Evolutionary conservation across 805 yeast species (phyloP).

Genomic region (Cyberlindnera meyerae): DNA sequence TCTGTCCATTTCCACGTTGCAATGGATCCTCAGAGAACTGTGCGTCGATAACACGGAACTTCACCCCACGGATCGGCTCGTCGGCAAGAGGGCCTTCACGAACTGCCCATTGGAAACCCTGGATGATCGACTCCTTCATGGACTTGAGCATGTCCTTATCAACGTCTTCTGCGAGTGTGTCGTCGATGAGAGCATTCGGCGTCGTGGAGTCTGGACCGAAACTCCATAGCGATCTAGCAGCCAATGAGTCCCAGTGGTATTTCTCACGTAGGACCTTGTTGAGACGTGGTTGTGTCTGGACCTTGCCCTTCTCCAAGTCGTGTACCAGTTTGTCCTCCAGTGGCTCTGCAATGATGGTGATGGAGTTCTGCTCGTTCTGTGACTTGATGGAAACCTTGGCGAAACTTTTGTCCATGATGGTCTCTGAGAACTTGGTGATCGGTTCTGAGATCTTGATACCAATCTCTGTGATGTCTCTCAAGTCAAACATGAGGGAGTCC

Average conservation of each 20-base stretch:
- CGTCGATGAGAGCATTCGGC: constrained; percentile 59
- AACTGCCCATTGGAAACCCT: constrained; percentile 81
- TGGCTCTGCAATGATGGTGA: constrained; percentile 78
- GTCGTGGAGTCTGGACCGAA: constrained; percentile 55
- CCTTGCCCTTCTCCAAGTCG: constrained; percentile 51
- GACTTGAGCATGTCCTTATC: constrained; percentile 44
- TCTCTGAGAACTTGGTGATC: constrained; percentile 72
- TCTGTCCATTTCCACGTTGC: constrained; percentile 57
- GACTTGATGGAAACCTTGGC: constrained; percentile 63
- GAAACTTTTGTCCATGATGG: constrained; percentile 60
- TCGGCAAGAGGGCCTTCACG: constrained; percentile 92
- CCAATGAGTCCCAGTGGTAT: constrained; percentile 78
- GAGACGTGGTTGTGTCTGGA: constrained; percentile 34
- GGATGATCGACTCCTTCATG: constrained; percentile 51
- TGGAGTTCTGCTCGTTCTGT: constrained; percentile 45
- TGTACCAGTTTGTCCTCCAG: constrained; percentile 46
- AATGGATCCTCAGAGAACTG: constrained; percentile 42
- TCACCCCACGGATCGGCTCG: constrained; percentile 67
- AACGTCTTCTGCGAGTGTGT: constrained; percentile 67
- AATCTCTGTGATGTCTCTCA: constrained; percentile 54
- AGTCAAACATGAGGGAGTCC: constrained; percentile 77
- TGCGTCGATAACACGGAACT: constrained; percentile 65
- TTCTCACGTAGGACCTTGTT: constrained; percentile 51
- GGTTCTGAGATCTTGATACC: constrained; percentile 85
- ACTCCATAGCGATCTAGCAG: constrained; percentile 78